phyloP scores from a whole-genome alignment of 768 basidiomycete genomes.

The Boletales sp. region DNA sequence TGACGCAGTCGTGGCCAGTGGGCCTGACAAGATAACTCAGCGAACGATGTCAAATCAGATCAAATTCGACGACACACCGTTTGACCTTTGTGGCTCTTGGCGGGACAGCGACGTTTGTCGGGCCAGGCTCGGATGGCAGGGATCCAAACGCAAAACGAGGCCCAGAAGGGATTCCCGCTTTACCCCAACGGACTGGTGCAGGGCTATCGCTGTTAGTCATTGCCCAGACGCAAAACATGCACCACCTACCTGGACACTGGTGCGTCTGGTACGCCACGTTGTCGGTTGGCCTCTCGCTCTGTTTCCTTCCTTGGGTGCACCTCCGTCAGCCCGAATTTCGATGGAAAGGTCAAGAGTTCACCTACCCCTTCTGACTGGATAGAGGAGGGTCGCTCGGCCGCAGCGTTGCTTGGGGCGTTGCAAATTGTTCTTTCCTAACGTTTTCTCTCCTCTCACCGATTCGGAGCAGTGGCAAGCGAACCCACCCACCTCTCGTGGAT shows the following conservation, averaged over 20 bases:
- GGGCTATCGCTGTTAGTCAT: slow-evolving; percentile 1
- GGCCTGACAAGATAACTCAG: slow-evolving; percentile 26
- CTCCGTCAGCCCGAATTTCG: neutral
- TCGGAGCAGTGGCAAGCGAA: neutral
- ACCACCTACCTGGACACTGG: slow-evolving; percentile 8
- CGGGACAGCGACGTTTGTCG: neutral
- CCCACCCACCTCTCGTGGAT: neutral
- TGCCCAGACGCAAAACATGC: neutral
- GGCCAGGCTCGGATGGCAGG: neutral
- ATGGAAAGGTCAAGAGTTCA: neutral
- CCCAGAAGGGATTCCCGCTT: neutral
- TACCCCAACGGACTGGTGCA: neutral
- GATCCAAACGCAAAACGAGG: neutral
- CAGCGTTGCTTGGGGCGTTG: no score
- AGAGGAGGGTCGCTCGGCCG: neutral
- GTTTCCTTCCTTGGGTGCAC: slow-evolving; percentile 1
- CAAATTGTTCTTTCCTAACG: no score
- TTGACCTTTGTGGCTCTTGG: neutral
- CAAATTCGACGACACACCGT: slow-evolving; percentile 4
- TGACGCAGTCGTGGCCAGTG: slow-evolving; percentile 32
- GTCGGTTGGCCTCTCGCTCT: neutral
- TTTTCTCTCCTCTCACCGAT: neutral
- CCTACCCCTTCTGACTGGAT: neutral
- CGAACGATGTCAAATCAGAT: slow-evolving; percentile 32
- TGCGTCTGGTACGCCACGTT: neutral